phyloP scores from a whole-genome alignment of 1,284 basidiomycete species.

The Spongispora temasekensis region DNA sequence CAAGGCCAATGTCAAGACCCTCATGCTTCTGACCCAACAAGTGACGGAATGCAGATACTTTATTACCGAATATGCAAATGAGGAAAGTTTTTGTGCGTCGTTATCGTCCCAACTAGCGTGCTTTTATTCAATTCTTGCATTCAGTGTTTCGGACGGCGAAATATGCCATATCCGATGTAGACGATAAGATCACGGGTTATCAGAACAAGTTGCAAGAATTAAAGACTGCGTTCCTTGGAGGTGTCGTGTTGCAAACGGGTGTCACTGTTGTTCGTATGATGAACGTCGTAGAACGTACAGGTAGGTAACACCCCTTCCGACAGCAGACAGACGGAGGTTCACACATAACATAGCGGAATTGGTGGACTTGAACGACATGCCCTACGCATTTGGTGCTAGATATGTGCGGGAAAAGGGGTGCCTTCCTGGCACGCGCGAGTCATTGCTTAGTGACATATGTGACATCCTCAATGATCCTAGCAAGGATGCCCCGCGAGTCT shows the following conservation, averaged over 20 bases:
- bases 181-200: neutral
- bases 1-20: neutral
- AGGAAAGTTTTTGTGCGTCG: neutral
- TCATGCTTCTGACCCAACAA: neutral
- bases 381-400: neutral
- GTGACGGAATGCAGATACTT: neutral
- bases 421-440: neutral
- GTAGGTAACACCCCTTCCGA: neutral
- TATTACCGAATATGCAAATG: neutral
- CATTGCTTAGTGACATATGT: neutral
- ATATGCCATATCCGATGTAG: neutral
- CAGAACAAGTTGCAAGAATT: neutral
- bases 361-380: neutral
- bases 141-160: neutral
- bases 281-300: neutral
- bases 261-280: neutral
- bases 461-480: neutral
- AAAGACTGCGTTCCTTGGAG: neutral
- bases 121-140: neutral
- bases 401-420: neutral
- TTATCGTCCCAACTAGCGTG: too few species aligned
- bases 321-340: fast-evolving
- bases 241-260: neutral
- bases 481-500: neutral
- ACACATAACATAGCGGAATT: neutral